phyloP scores from a whole-genome alignment of 352 stramenopile species.

The Blastocystis sp. region DNA sequence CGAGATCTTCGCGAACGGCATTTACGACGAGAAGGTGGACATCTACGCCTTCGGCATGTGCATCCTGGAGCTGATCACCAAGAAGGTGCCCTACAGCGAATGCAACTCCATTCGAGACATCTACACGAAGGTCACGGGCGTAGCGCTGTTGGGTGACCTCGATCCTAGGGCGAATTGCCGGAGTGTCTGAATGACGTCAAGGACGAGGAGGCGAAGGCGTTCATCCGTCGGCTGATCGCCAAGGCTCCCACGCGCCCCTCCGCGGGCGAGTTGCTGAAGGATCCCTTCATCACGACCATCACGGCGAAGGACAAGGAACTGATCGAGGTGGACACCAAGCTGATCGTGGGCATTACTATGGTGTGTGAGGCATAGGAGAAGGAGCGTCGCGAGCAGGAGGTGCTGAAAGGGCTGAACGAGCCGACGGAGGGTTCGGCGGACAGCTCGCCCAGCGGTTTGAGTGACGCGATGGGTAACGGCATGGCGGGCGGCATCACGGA shows the following conservation, averaged over 20 bases:
- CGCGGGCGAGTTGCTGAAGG: slow-evolving; percentile 36
- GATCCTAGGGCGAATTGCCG: slow-evolving; percentile 30
- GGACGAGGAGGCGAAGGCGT: slow-evolving; percentile 37
- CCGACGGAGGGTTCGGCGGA: slow-evolving; percentile 9
- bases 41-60: slow-evolving; percentile 99
- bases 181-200: slow-evolving; percentile 59
- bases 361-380: background rate
- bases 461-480: slow-evolving; percentile 1
- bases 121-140: slow-evolving; percentile 82
- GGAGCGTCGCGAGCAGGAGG: slow-evolving; percentile 8
- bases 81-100: slow-evolving; percentile 91
- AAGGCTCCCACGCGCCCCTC: slow-evolving; percentile 14
- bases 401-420: background rate
- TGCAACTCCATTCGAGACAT: slow-evolving; percentile 82
- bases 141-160: background rate
- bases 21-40: slow-evolving; percentile 76
- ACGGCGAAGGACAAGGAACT: slow-evolving; percentile 39
- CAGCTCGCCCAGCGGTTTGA: background rate
- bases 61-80: slow-evolving; percentile 97
- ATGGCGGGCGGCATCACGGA: background rate
- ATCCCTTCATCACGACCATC: slow-evolving; percentile 48
- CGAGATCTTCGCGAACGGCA: slow-evolving; percentile 87
- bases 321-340: slow-evolving; percentile 35
- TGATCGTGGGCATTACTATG: background rate
- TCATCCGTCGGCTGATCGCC: slow-evolving; percentile 49